Percentiles rank a stretch among this genome's conserved stretches.
phyloP scores from a whole-genome alignment of 371 early-diverging fungal genomes.

The Actinomucor elegans region DNA sequence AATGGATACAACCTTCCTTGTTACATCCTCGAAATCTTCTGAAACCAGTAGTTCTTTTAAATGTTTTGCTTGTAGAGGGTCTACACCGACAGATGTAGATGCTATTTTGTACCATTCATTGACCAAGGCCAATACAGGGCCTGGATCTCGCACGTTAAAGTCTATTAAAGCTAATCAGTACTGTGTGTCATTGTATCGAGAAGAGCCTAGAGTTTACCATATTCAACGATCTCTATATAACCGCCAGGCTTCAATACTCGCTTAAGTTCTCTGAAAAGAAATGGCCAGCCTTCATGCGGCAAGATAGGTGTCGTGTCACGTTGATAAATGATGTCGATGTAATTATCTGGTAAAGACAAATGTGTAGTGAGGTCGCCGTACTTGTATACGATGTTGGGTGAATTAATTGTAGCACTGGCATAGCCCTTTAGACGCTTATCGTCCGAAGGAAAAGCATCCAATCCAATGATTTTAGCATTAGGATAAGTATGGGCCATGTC shows the following conservation, averaged over 20 bases:
- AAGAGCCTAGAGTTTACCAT: slow-evolving; percentile 24
- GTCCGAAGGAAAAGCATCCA: slow-evolving; percentile 15
- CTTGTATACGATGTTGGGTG: slow-evolving; percentile 24
- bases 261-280: slow-evolving; percentile 36
- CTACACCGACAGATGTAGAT: slow-evolving; percentile 26
- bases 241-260: slow-evolving; percentile 55
- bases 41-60: not conserved
- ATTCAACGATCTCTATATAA: slow-evolving; percentile 52
- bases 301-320: slow-evolving; percentile 47
- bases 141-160: slow-evolving; percentile 29
- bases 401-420: not conserved
- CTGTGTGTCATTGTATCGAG: too few relatives aligned
- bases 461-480: slow-evolving; percentile 24
- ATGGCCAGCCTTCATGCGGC: slow-evolving; percentile 43
- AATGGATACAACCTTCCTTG: slow-evolving; percentile 22
- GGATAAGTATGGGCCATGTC: slow-evolving; percentile 27
- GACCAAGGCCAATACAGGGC: slow-evolving; percentile 37
- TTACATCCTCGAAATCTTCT: slow-evolving; percentile 33
- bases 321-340: slow-evolving; percentile 58
- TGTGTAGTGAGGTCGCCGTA: slow-evolving; percentile 20
- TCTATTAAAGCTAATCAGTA: slow-evolving; percentile 11
- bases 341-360: slow-evolving; percentile 38
- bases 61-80: slow-evolving; percentile 16
- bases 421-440: slow-evolving; percentile 8
- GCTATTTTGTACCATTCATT: slow-evolving; percentile 45